phyloP scores from a whole-genome alignment of 2,329 filamentous ascomycete genomes.

The Ophiostoma sp. region DNA sequence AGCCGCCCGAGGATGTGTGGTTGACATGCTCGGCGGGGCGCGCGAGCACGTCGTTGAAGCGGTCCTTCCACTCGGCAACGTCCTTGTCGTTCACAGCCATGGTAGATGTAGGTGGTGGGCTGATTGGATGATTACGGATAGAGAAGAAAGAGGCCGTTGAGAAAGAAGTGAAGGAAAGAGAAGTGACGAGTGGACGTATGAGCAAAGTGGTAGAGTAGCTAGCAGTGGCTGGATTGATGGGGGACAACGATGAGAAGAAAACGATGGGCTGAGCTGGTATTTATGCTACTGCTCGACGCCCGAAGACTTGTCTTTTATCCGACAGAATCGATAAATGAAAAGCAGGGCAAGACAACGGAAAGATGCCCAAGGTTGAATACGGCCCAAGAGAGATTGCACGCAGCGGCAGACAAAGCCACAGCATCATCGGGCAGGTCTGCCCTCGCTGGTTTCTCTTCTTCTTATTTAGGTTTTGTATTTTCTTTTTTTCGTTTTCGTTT shows the following conservation, averaged over 20 bases:
- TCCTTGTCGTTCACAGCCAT: conserved; percentile 39
- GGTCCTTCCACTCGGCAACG: conserved; percentile 41
- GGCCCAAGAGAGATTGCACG: too few relatives aligned
- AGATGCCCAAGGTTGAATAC: too few relatives aligned
- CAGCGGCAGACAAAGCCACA: background rate
- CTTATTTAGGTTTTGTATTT: background rate
- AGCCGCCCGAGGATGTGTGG: conserved; percentile 36
- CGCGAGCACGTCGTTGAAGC: conserved; percentile 41
- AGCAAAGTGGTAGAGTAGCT: too few relatives aligned
- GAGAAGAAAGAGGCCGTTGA: background rate
- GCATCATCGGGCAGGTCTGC: background rate
- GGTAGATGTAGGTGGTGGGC: background rate
- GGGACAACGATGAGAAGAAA: too few relatives aligned
- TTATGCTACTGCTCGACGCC: too few relatives aligned
- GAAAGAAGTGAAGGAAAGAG: background rate
- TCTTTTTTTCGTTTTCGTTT: background rate
- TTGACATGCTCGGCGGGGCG: conserved; percentile 40
- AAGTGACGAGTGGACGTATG: background rate
- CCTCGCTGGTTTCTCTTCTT: background rate
- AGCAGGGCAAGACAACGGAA: too few relatives aligned
- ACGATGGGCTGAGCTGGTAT: too few relatives aligned
- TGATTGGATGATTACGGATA: background rate
- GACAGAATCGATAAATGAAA: too few relatives aligned
- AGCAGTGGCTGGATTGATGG: too few relatives aligned
- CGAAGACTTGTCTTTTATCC: too few relatives aligned